Evolutionary conservation across 1,139 yeast species (phyloP).

Genomic region (Chernovozyma sophiae-reginae): DNA sequence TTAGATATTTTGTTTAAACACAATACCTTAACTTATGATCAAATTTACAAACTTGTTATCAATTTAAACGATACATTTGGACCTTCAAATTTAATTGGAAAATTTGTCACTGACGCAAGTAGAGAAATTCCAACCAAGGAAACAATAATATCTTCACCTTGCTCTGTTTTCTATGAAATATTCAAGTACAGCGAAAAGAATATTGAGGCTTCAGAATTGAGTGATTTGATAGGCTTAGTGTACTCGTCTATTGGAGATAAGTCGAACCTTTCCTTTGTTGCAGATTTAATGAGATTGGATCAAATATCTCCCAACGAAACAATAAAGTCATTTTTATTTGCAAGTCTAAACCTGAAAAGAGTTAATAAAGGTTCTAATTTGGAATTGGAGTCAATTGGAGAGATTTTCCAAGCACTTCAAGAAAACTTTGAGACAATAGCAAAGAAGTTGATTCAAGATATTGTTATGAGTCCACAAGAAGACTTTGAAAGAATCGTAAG

Average conservation of each 20-base stretch:
- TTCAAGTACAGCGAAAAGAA: neutral
- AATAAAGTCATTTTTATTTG: neutral
- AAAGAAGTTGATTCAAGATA: conserved; percentile 31
- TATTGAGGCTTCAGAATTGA: conserved; percentile 12
- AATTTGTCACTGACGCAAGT: neutral
- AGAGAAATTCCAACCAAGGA: neutral
- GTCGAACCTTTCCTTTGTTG: conserved; percentile 16
- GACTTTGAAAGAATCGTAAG: conserved; percentile 22
- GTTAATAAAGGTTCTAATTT: conserved; percentile 13
- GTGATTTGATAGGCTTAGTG: conserved; percentile 20
- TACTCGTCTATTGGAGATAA: conserved; percentile 21
- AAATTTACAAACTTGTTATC: conserved; percentile 16
- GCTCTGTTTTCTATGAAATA: neutral
- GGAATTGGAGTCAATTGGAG: conserved; percentile 24
- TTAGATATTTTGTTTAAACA: conserved; percentile 19
- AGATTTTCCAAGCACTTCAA: conserved; percentile 20
- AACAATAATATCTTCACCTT: neutral
- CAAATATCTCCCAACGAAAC: neutral
- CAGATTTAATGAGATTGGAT: conserved; percentile 14
- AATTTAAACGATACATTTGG: conserved; percentile 31
- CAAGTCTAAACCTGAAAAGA: conserved; percentile 15
- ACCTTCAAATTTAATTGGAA: conserved; percentile 13
- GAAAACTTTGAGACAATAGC: conserved; percentile 24
- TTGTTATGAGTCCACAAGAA: conserved; percentile 25
- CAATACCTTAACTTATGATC: conserved; percentile 16